phyloP scores from a whole-genome alignment of 2,329 filamentous ascomycete species.

The Myriosclerotinia duriaeana region DNA sequence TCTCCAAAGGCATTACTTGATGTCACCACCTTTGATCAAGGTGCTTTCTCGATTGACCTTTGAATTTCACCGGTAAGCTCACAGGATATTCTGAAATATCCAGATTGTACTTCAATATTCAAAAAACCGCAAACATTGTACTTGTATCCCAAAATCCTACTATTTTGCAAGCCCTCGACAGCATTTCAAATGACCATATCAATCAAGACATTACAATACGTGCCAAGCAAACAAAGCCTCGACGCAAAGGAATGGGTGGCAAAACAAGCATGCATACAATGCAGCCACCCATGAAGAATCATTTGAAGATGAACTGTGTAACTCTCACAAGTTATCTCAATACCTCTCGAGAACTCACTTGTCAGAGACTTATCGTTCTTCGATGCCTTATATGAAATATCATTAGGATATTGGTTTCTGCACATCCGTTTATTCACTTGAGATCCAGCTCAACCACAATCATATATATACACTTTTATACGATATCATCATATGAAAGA shows the following conservation, averaged over 20 bases:
- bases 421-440: neutral
- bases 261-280: neutral
- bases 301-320: neutral
- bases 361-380: neutral
- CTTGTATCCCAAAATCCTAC: neutral
- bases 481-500: neutral
- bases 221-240: neutral
- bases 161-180: neutral
- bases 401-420: neutral
- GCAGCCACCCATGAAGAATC: neutral
- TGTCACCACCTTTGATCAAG: too few relatives aligned
- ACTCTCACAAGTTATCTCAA: neutral
- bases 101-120: too few relatives aligned
- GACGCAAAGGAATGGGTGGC: neutral
- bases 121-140: too few relatives aligned
- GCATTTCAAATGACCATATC: neutral
- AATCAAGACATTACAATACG: neutral
- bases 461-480: neutral
- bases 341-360: neutral
- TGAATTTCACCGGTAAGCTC: too few relatives aligned
- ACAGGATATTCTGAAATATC: too few relatives aligned
- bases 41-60: too few relatives aligned
- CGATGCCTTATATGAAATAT: neutral
- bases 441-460: neutral
- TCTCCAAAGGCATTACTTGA: too few relatives aligned